These are phyloP conservation scores for Delitschia confertaspora DNA, from an alignment of 495 filamentous ascomycete species.

Conservation along the genomic window DNA sequence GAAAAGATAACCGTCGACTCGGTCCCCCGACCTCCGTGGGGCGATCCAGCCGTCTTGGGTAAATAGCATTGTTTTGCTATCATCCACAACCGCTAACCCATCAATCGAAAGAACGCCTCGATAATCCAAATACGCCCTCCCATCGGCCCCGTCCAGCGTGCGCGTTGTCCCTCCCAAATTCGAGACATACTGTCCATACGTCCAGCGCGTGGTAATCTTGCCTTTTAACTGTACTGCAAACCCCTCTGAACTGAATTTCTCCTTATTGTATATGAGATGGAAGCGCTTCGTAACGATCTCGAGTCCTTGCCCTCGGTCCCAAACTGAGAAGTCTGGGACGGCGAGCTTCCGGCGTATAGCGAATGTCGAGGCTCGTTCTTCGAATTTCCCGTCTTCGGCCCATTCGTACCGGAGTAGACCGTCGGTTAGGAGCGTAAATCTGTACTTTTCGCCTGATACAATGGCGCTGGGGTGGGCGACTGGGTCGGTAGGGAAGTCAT, in stretches of 20 bases:
- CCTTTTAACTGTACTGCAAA: constrained; percentile 38
- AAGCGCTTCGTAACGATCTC: constrained; percentile 45
- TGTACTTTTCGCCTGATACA: constrained; percentile 42
- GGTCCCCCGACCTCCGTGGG: constrained; percentile 34
- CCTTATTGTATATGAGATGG: constrained; percentile 46
- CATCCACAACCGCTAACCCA: constrained; percentile 44
- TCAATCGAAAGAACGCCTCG: constrained; percentile 43
- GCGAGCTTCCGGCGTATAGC: constrained; percentile 44
- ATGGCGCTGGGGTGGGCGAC: constrained; percentile 40
- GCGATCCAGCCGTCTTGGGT: constrained; percentile 43
- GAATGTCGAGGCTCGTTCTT: constrained; percentile 50
- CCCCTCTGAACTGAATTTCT: constrained; percentile 40
- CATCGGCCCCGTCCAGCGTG: constrained; percentile 47
- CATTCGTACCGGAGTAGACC: constrained; percentile 49
- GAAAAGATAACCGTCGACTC: constrained; percentile 52
- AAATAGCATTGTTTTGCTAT: constrained; percentile 51
- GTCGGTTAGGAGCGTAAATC: constrained; percentile 48
- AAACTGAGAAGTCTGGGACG: constrained; percentile 40
- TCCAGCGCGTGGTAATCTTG: constrained; percentile 38
- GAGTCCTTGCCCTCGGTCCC: constrained; percentile 35
- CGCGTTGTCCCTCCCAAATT: constrained; percentile 37
- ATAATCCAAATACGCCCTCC: constrained; percentile 40
- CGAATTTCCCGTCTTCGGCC: constrained; percentile 46
- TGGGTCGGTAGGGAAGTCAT: constrained; percentile 41
- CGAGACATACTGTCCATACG: constrained; percentile 39